Evolutionary conservation across 1,284 basidiomycete genomes (phyloP), one percentile per base, ranked within the genome.

Genomic region (Ustilago trichophora): DNA sequence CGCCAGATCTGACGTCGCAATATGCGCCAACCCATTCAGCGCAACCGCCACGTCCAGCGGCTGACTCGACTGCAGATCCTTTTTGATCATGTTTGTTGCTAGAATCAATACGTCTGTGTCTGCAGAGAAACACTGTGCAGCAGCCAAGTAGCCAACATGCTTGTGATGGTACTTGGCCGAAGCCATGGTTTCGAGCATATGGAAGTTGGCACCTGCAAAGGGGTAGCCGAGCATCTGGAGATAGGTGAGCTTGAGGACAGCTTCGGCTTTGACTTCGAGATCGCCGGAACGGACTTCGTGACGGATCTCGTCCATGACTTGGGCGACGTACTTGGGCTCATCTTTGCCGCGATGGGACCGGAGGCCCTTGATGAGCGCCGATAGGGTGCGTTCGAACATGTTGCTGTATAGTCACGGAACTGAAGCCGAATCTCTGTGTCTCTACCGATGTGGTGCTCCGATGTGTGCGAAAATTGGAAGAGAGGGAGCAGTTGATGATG

Each of bases 111-210:
- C 95, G 75, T 98, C 95, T 0, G 94, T 98, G 62, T 96, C 92
- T 66, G 92, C 88, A 25, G 89, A 87, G 82, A 98, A 98, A 0
- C 93, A 94, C 82, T 96, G 92, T 0, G 88, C 86, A 1, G 96
- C 94, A 1, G 91, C 96, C 13, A 98, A 88, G 83, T 99, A 98
- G 13, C 96, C 96, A 37, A 98, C 90, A 34, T 89, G 89, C 85
- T 99, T 99, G 72, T 96, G 86, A 82, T 98, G 93, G 74, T 90
- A 89, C 75, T 89, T 89, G 2, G 90, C 85, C 3, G 92, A 93
- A 25, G 93, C 94, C 96, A 98, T 98, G 77, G 95, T 92, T 80
- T 99, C 96, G 12, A 98, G 89, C 54, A 99, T 91, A 82, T 96
- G 89, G 83, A 54, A 84, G 79, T 31, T 83, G 11, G 84, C 84